Conservation (phyloP, 495 filamentous ascomycete species). For the Annulohypoxylon maeteangense region DNA sequence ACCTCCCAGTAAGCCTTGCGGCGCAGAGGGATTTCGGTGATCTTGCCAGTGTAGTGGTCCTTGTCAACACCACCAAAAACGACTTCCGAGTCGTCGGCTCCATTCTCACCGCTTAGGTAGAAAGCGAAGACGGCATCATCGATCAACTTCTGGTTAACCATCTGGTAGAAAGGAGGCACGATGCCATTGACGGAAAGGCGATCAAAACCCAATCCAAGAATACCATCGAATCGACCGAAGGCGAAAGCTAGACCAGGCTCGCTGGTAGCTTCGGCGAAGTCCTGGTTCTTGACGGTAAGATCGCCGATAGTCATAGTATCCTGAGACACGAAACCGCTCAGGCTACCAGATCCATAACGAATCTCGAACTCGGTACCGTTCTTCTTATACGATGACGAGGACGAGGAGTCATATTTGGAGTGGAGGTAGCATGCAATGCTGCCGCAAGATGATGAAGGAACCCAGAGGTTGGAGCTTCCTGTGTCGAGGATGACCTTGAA, state of each 20-base stretch:
- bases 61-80: conserved; percentile 93
- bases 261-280: conserved; percentile 93
- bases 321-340: conserved; percentile 93
- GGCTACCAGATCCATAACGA: conserved; percentile 91
- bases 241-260: conserved; percentile 98
- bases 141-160: conserved; percentile 87
- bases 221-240: conserved; percentile 98
- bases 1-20: conserved; percentile 99
- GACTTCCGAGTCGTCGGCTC: conserved; percentile 83
- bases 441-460: conserved; percentile 87
- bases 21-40: conserved; percentile 91
- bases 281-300: conserved; percentile 83
- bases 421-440: conserved; percentile 99
- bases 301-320: conserved; percentile 90
- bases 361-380: conserved; percentile 95
- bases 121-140: conserved; percentile 97
- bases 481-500: conserved; percentile 99
- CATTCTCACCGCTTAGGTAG: conserved; percentile 81
- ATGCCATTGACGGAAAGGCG: conserved; percentile 96
- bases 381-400: conserved; percentile 90
- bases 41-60: conserved; percentile 85
- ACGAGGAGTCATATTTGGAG: conserved; percentile 91
- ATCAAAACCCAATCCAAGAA: conserved; percentile 94
- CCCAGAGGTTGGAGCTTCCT: conserved; percentile 99
- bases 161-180: conserved; percentile 93